phyloP scores from a whole-genome alignment of 345 rosid species.

The Brassica carinata region DNA sequence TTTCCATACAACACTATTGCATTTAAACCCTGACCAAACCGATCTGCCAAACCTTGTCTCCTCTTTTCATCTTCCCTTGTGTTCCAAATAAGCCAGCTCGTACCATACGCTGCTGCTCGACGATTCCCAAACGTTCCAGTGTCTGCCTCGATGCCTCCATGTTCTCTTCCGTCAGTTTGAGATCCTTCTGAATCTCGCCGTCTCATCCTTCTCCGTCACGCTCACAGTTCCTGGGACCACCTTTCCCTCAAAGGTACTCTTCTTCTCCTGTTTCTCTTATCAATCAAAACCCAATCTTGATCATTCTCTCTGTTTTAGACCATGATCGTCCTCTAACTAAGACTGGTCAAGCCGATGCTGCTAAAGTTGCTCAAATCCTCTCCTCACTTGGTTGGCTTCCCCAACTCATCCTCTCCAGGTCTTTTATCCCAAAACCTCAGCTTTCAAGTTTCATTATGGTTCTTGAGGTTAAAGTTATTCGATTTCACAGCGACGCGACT shows the following conservation, averaged over 20 bases:
- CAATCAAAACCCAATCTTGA: not conserved
- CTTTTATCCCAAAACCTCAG: not conserved
- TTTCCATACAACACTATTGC: constrained; percentile 75
- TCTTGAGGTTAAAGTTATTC: not conserved
- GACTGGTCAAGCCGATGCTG: constrained; percentile 67
- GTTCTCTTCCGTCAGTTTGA: constrained; percentile 58
- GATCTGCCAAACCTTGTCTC: constrained; percentile 63
- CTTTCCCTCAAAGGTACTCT: constrained; percentile 64
- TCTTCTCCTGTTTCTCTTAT: not conserved
- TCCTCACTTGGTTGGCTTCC: constrained; percentile 85
- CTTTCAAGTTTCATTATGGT: not conserved
- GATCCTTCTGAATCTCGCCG: constrained; percentile 61
- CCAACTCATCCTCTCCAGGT: constrained; percentile 84
- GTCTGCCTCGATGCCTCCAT: constrained; percentile 77
- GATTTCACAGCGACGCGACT: constrained; percentile 68
- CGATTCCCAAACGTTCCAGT: constrained; percentile 67
- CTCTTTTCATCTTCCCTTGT: constrained; percentile 50
- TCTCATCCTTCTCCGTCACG: constrained; percentile 92
- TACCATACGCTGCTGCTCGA: constrained; percentile 80
- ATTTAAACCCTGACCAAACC: constrained; percentile 73
- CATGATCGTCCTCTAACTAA: constrained; percentile 90
- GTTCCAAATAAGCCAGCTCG: constrained; percentile 70
- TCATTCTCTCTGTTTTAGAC: constrained; percentile 41
- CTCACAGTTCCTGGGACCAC: constrained; percentile 83
- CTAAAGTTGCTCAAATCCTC: constrained; percentile 64